These are phyloP conservation scores for Sporothrix brunneoviolacea DNA, from an alignment of 2,329 filamentous ascomycete genomes.

Conservation along the genomic window DNA sequence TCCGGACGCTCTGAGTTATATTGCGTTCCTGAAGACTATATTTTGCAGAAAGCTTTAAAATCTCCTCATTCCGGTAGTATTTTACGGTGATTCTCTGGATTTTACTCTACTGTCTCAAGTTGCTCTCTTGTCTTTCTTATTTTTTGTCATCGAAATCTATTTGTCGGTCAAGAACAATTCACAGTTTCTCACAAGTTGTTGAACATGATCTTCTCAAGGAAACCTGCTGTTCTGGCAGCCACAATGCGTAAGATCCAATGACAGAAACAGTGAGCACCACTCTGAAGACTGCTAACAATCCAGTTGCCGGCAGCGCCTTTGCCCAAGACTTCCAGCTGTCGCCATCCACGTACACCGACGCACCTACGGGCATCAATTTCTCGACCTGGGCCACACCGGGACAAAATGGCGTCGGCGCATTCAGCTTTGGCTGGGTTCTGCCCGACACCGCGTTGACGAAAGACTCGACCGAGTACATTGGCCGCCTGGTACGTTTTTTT, in stretches of 20 bases:
- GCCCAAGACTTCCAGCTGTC: slow-evolving; percentile 6
- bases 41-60: too few species aligned
- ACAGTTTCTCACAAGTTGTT: too few species aligned
- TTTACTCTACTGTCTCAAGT: too few species aligned
- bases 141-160: too few species aligned
- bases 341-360: slow-evolving; percentile 4
- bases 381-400: slow-evolving; percentile 11
- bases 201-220: not conserved
- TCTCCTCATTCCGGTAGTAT: too few species aligned
- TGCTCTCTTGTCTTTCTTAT: too few species aligned
- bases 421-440: slow-evolving; percentile 45
- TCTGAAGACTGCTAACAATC: not conserved
- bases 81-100: too few species aligned
- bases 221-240: not conserved
- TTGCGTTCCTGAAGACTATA: too few species aligned
- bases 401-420: slow-evolving; percentile 11
- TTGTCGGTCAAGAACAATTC: too few species aligned
- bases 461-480: slow-evolving; percentile 51
- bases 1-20: too few species aligned
- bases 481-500: slow-evolving; percentile 39
- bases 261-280: too few species aligned
- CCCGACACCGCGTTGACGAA: slow-evolving; percentile 40
- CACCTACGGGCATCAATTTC: slow-evolving; percentile 14
- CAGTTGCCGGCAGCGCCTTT: not conserved
- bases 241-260: too few species aligned